Evolutionary conservation across 2,329 filamentous ascomycete species (phyloP), one percentile per base, ranked within the genome.

Genomic region (Capronia coronata): DNA sequence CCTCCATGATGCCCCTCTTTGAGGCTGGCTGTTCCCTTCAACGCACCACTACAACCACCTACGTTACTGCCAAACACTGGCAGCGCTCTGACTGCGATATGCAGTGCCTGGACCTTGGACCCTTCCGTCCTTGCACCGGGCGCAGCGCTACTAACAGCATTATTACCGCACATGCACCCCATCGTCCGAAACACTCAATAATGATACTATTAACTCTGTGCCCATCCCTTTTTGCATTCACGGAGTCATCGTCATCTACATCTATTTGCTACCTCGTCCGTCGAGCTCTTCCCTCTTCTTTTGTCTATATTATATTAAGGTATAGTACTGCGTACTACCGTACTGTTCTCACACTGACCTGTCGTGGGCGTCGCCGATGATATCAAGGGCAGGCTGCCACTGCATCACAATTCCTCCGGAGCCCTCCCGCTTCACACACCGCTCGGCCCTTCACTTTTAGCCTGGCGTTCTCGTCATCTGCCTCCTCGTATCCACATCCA

Each of bases 391-490:
- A 27, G 23, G 23, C 23, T 27, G n/a, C n/a, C n/a, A n/a, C 25
- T 6, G 25, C 6, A 27, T 27, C 25, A 6, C 25, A 14, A 16
- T 14, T n/a, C 30, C 30, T 34, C 30, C 8, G 14, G 11, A 37
- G 18, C 34, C 34, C 34, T 18, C 18, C 34, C 16, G 40, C 21
- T 38, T 30, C 45, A 29, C 44, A 45, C 41, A 46, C 46, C 46
- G 46, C 49, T 45, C 41, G 45, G 37, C 34, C 34, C 34, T 37
- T 37, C 34, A 37, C 34, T 37, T 37, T 37, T 37, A 37, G 34
- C 45, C 46, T 32, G 32, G 44, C 21, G 19, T 14, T 43, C 45
- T 51, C 45, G 52, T 54, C 52, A 51, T 48, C 51, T 50, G 51
- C 48, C 48, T 35, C 25, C 38, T 48, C 37, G 48, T 19, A 40